Evolutionary conservation across 768 basidiomycete species (phyloP), one percentile per base, ranked within the genome.

Genomic region (Lyophyllum decastes): DNA sequence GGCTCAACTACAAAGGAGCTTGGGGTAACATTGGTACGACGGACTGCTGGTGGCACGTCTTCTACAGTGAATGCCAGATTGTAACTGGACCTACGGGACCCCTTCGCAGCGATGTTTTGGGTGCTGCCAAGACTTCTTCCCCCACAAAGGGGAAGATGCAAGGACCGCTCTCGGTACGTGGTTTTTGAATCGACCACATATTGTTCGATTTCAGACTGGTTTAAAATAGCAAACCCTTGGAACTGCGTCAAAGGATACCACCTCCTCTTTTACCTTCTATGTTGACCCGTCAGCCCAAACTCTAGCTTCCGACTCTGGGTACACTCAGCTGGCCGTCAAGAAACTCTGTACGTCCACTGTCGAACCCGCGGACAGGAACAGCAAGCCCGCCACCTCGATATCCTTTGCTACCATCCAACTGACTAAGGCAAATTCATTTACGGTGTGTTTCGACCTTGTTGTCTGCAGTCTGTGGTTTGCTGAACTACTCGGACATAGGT

Each of bases 1-100:
- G 63, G 63, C 57, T 64, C 51, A 64, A 64, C 49, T 64, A 57
- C 55, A 61, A 59, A 22, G 63, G 63, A 14, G 54, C 44, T 19
- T 64, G 63, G 63, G 63, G 63, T 2, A 64, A 64, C 33, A 49
- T 59, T 14, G 63, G 63, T 22, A 27, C 59, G 48, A 64, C 63
- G 4, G 25, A 40, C 55, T 61, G 60, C 21, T 64, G 60, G 60
- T 64, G 63, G 63, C 51, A 64, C 35, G 16, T 41, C 10, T 35
- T 64, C 38, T 35, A 64, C 38, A 51, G 50, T 33, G 63, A 64
- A 35, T 64, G 63, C 10, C 49, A 58, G 46, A 46, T 61, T 9
- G 63, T 64, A 2, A 54, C 60, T 17, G 62, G 62, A 8, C 63
- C 63, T 10, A 49, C 51, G 48, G 63, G 63, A 10, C 63, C 63